Evolutionary conservation across 73 alveolate genomes (phyloP).

Genomic region (Halteria grandinella): DNA sequence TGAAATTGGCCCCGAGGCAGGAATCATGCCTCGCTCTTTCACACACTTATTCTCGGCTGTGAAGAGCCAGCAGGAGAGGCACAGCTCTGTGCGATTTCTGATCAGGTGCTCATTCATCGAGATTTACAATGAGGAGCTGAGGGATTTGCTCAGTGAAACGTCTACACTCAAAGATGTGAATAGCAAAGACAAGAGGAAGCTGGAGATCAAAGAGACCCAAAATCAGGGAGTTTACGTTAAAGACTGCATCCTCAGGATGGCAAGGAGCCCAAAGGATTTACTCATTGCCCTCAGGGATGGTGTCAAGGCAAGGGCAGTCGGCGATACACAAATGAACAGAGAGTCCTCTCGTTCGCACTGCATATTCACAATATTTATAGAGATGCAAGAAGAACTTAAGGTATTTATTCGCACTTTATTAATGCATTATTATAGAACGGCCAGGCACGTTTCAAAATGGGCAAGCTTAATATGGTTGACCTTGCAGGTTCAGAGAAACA

Average conservation of each 20-base stretch:
- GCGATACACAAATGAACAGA: slow-evolving; percentile 78
- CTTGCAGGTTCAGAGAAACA: slow-evolving; percentile 98
- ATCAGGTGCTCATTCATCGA: slow-evolving; percentile 69
- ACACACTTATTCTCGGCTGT: slow-evolving; percentile 90
- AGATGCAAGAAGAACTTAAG: slow-evolving; percentile 49
- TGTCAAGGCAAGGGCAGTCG: slow-evolving; percentile 66
- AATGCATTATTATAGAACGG: background rate
- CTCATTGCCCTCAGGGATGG: background rate
- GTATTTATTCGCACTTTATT: background rate
- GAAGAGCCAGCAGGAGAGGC: slow-evolving; percentile 50
- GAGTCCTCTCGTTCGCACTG: slow-evolving; percentile 86
- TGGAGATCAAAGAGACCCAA: slow-evolving; percentile 52
- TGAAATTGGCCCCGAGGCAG: slow-evolving; percentile 79
- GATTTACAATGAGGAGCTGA: slow-evolving; percentile 75
- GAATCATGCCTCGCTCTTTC: slow-evolving; percentile 96
- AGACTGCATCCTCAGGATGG: slow-evolving; percentile 56
- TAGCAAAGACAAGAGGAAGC: background rate
- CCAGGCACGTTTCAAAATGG: slow-evolving; percentile 18
- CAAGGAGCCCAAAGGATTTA: slow-evolving; percentile 41
- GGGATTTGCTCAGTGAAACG: slow-evolving; percentile 57
- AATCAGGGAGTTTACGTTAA: slow-evolving; percentile 72
- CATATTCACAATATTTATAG: slow-evolving; percentile 76
- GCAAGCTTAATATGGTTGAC: slow-evolving; percentile 91
- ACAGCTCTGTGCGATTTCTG: slow-evolving; percentile 25
- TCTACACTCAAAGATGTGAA: background rate